These are phyloP conservation scores for Daphne laureola DNA, from an alignment of 441 rosid species.

Conservation along the genomic window DNA sequence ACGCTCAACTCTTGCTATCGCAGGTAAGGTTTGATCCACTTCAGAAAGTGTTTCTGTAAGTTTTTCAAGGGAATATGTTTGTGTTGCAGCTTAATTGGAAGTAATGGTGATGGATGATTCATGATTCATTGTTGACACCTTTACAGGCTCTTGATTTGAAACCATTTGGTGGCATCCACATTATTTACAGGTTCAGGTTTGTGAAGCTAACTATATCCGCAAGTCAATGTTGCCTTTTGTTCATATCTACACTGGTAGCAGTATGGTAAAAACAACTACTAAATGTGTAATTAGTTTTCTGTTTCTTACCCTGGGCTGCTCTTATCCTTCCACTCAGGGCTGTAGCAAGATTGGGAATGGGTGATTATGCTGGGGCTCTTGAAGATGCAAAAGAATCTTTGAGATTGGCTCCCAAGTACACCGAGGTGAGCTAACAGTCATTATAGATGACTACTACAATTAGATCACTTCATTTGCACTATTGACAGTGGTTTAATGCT, in stretches of 20 bases:
- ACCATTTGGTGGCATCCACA: slow-evolving; percentile 63
- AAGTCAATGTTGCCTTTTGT: neutral
- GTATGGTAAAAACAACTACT: too few species aligned
- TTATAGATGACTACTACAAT: neutral
- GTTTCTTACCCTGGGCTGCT: too few species aligned
- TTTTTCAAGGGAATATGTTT: too few species aligned
- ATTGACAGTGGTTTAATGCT: too few species aligned
- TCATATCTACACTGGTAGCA: too few species aligned
- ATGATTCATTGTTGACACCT: slow-evolving; percentile 8
- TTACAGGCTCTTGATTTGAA: slow-evolving; percentile 58
- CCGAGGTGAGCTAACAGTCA: slow-evolving; percentile 33
- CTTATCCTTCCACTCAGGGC: slow-evolving; percentile 33
- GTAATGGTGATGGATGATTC: neutral
- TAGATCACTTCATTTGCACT: neutral
- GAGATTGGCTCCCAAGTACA: slow-evolving; percentile 40
- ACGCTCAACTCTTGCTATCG: slow-evolving; percentile 51
- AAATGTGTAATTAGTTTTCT: too few species aligned
- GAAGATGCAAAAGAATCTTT: slow-evolving; percentile 58
- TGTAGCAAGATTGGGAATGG: slow-evolving; percentile 52
- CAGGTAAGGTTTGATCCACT: slow-evolving; percentile 27
- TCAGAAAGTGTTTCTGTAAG: too few species aligned
- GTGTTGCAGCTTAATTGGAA: neutral
- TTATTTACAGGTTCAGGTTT: slow-evolving; percentile 55
- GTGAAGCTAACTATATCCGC: neutral
- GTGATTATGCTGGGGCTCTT: slow-evolving; percentile 50